Percentiles rank a stretch among this genome's conserved stretches.
These are phyloP conservation scores for Phytophthora sp. DNA, from an alignment of 352 stramenopile genomes.

Conservation along the genomic window DNA sequence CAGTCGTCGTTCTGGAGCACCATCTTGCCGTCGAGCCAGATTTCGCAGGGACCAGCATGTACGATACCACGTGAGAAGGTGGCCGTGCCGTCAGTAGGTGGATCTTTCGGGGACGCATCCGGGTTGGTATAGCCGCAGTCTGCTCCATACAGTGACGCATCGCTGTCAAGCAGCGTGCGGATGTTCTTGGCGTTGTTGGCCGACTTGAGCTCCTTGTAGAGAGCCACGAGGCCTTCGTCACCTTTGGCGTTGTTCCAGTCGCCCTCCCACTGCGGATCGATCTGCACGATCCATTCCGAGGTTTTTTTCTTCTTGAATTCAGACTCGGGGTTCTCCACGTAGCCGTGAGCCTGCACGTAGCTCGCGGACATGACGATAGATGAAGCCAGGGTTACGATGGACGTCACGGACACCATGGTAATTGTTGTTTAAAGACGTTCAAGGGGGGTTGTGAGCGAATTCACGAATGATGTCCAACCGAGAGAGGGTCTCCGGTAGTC, in stretches of 20 bases:
- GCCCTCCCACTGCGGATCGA: conserved; percentile 41
- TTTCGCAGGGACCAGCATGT: conserved; percentile 44
- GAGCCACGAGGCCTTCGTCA: conserved; percentile 24
- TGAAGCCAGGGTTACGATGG: conserved; percentile 1
- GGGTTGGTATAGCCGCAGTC: conserved; percentile 41
- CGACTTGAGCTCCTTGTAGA: conserved; percentile 38
- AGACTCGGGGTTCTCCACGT: conserved; percentile 31
- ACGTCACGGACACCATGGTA: conserved; percentile 18
- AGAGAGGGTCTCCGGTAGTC: neutral
- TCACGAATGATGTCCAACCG: conserved; percentile 17
- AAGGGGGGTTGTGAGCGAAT: too few relatives aligned
- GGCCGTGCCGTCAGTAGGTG: conserved; percentile 24
- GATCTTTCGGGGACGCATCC: conserved; percentile 27
- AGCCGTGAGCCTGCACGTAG: conserved; percentile 31
- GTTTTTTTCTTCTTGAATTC: conserved; percentile 36
- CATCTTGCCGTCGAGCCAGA: conserved; percentile 48
- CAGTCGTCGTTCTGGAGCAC: conserved; percentile 49
- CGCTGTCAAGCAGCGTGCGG: conserved; percentile 35
- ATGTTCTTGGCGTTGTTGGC: conserved; percentile 36
- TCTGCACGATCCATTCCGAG: conserved; percentile 43
- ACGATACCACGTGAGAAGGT: conserved; percentile 41
- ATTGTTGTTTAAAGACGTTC: too few relatives aligned
- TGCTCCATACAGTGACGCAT: conserved; percentile 35
- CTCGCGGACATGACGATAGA: conserved; percentile 7
- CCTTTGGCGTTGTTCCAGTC: conserved; percentile 31